phyloP scores from a whole-genome alignment of 352 stramenopile genomes.

The Pythium rhizo-oryzae region DNA sequence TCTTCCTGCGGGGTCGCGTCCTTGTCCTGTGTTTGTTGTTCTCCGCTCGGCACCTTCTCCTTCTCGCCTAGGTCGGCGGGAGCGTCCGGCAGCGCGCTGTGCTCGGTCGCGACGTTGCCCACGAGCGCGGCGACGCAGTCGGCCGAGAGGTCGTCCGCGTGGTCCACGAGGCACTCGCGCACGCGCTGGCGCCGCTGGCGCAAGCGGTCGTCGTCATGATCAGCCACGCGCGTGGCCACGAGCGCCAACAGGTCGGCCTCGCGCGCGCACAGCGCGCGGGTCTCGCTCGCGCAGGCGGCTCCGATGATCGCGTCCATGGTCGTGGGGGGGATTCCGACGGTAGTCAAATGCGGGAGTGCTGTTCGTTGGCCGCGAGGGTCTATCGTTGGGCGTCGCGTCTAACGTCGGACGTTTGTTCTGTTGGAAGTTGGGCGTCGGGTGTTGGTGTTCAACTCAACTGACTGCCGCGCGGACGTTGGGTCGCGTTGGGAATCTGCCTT shows the following conservation, averaged over 20 bases:
- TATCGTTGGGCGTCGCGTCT: too few relatives aligned
- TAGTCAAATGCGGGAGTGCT: too few relatives aligned
- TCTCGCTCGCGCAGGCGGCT: conserved; percentile 43
- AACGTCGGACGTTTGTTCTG: too few relatives aligned
- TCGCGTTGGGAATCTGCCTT: not conserved
- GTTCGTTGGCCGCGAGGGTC: too few relatives aligned
- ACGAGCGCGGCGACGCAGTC: conserved; percentile 53
- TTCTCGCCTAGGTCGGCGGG: conserved; percentile 1
- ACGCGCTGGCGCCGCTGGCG: conserved; percentile 44
- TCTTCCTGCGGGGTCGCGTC: not conserved
- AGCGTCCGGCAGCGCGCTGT: conserved; percentile 19
- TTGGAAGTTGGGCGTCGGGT: not conserved
- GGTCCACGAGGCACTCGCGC: conserved; percentile 52
- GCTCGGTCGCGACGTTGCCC: conserved; percentile 21
- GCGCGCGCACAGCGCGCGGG: conserved; percentile 41
- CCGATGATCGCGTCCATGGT: conserved; percentile 19
- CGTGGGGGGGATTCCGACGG: not conserved
- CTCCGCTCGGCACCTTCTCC: too few relatives aligned
- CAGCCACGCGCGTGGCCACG: conserved; percentile 35
- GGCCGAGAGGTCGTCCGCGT: conserved; percentile 58
- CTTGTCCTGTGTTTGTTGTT: not conserved
- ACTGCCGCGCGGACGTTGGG: not conserved
- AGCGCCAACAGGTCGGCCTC: conserved; percentile 58
- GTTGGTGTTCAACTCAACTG: not conserved
- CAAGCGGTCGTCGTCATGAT: conserved; percentile 41